Evolutionary conservation across 208 protist genomes (phyloP), one percentile per base, ranked within the genome.

Genomic region (Leishmania braziliensis): DNA sequence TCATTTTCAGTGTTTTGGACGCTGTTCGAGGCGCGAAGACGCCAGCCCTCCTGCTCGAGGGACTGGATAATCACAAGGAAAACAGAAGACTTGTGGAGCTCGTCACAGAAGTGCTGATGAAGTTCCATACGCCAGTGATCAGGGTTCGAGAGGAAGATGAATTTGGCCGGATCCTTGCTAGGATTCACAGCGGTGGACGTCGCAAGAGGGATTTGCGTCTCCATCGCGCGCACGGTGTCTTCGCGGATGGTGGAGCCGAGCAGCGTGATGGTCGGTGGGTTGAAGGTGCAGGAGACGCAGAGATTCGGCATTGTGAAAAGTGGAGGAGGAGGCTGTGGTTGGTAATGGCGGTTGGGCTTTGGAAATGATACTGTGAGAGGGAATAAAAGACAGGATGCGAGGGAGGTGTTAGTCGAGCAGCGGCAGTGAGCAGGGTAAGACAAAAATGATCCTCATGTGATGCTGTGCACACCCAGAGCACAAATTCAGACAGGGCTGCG

Each of bases 41-140:
- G 84, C 96, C 96, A 98, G 50, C 95, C 96, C 54, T 98, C 96
- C 39, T 92, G 81, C 84, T 96, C 90, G 14, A 98, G 83, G 20
- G 78, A 88, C 81, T 95, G 85, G 51, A 97, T 93, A 60, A 98
- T 90, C 2, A 90, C 84, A 16, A 96, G 86, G 65, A 89, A 95
- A 54, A 98, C 90, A 39, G 90, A 66, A 0, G 94, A 93, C 74
- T 95, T 94, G 89, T 97, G 94, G 5, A 98, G 87, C 69, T 98
- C 92, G 77, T 98, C 88, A 79, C 96, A 98, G 82, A 94, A 98
- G 80, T 98, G 96, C 87, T 97, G 94, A 36, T 86, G 86, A 20
- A 98, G 84, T 60, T 97, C 94, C 86, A 97, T 95, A 70, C 87
- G 88, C 95, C 94, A 98, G 92, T 97, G 90, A 78, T 97, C 91